Evolutionary conservation across 495 filamentous ascomycete genomes (phyloP).

Genomic region (Penicillium paradoxum): DNA sequence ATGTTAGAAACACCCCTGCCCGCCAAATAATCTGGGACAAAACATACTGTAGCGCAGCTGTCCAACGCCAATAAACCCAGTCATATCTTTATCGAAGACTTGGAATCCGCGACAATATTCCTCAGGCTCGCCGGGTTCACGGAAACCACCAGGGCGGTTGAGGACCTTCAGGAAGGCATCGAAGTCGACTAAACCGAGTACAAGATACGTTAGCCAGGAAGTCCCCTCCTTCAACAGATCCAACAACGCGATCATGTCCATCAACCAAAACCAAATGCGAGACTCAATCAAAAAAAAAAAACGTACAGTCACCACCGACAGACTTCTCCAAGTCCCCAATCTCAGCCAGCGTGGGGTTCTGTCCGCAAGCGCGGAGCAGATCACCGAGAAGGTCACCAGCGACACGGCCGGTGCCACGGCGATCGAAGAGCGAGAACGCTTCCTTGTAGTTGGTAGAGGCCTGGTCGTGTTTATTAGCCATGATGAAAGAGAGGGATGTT

Average conservation of each 20-base stretch:
- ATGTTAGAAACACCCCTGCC: background rate
- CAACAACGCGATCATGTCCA: too few relatives aligned
- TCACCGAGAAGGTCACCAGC: conserved; percentile 82
- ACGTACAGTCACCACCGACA: conserved; percentile 84
- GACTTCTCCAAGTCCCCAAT: conserved; percentile 84
- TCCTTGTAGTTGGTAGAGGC: conserved; percentile 99
- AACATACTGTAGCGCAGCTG: conserved; percentile 82
- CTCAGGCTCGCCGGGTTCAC: conserved; percentile 93
- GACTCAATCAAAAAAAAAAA: conserved; percentile 32
- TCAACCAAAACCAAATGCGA: too few relatives aligned
- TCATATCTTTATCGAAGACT: conserved; percentile 99
- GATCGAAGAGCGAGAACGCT: conserved; percentile 98
- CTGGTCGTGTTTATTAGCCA: conserved; percentile 50
- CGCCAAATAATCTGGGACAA: background rate
- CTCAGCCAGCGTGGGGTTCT: conserved; percentile 93
- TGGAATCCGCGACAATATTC: conserved; percentile 98
- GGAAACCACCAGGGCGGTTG: conserved; percentile 96
- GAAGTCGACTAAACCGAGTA: conserved; percentile 73
- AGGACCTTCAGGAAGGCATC: conserved; percentile 93
- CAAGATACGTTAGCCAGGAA: background rate
- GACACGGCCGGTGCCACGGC: conserved; percentile 91
- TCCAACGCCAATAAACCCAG: conserved; percentile 93
- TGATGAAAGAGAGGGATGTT: conserved; percentile 11
- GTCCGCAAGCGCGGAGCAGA: conserved; percentile 89
- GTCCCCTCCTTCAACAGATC: too few relatives aligned